Base-by-base conservation (phyloP, 371 early-diverging fungal genomes). In the Mucor sp. region DNA sequence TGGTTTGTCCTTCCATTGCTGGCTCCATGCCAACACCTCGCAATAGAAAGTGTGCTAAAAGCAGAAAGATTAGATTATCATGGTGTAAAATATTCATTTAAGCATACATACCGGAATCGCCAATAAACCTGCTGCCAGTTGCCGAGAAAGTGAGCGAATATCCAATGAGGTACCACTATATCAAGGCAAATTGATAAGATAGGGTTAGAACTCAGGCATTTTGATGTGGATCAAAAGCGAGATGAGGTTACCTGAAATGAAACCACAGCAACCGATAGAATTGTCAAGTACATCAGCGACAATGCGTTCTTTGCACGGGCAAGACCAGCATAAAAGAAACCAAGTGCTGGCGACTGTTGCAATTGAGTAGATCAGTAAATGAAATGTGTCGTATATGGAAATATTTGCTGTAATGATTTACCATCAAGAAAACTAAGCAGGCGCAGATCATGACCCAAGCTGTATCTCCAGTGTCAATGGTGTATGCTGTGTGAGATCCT, bases 241-340 rank as follows among this genome's bases (percentile, higher is more conserved):
- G 35, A 33, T 14, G 25, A 57, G 19, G 39, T 44, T 73, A 82
- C 83, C 71, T 95, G 91, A 58, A 95, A 70, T 39, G 91, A 86
- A 3, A 97, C 95, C 25, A 97, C 87, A 21, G 93, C 90, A 23
- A 91, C 83, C n/a, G 93, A 85, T 27, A 95, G 73, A 74, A 94
- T 82, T 30, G 89, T 87, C n/a, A 93, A 78, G 71, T 94, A 89
- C 74, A 95, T 91, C 17, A 94, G 77, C 14, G 93, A 91, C 27
- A 94, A 80, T 17, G 94, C 93, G 67, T 91, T 89, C 73, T 92
- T 92, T 70, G 84, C 86, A 33, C 93, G 84, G 15, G 92, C 89
- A 82, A 95, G 83, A 32, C 96, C 96, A 62, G 93, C 87, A 80
- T 95, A 95, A 70, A 93, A 93, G 69, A 88, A 86, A 35, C 93